A percentile compares a stretch with the other conserved stretches of the same genome.
Evolutionary conservation across 345 rosid species (phyloP).

Genomic region (Moringa oleifera): DNA sequence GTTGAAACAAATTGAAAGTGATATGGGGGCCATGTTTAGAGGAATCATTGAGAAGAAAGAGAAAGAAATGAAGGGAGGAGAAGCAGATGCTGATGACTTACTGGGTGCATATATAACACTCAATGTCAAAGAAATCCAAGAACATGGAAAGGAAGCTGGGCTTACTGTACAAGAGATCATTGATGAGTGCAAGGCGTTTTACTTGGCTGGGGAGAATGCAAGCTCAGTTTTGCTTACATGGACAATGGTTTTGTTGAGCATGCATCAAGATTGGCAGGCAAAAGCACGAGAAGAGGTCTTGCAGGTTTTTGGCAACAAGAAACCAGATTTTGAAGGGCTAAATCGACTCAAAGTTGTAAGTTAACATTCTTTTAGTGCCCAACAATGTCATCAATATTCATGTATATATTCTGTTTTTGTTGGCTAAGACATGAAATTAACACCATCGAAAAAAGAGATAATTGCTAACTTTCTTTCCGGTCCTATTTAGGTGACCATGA

Average conservation of each 20-base stretch:
- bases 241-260: slow-evolving; percentile 29
- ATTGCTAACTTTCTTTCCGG: too few species aligned
- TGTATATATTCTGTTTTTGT: too few species aligned
- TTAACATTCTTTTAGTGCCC: background rate
- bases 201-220: slow-evolving; percentile 43
- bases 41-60: slow-evolving; percentile 11
- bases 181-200: slow-evolving; percentile 43
- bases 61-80: slow-evolving; percentile 14
- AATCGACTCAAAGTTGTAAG: slow-evolving; percentile 24
- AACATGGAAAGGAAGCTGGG: background rate
- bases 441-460: too few species aligned
- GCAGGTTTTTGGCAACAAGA: slow-evolving; percentile 14
- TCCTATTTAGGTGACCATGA: slow-evolving; percentile 1
- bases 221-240: slow-evolving; percentile 29
- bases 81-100: slow-evolving; percentile 3
- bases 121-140: slow-evolving; percentile 10
- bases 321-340: slow-evolving; percentile 21
- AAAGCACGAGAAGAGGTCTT: slow-evolving; percentile 34
- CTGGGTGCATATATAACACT: background rate
- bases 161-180: slow-evolving; percentile 10
- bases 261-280: slow-evolving; percentile 36
- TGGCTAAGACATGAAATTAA: too few species aligned
- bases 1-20: slow-evolving; percentile 10
- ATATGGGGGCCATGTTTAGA: slow-evolving; percentile 9
- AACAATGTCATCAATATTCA: too few species aligned